Conservation (phyloP, 495 filamentous ascomycete species). For the Amniculicola lignicola region DNA sequence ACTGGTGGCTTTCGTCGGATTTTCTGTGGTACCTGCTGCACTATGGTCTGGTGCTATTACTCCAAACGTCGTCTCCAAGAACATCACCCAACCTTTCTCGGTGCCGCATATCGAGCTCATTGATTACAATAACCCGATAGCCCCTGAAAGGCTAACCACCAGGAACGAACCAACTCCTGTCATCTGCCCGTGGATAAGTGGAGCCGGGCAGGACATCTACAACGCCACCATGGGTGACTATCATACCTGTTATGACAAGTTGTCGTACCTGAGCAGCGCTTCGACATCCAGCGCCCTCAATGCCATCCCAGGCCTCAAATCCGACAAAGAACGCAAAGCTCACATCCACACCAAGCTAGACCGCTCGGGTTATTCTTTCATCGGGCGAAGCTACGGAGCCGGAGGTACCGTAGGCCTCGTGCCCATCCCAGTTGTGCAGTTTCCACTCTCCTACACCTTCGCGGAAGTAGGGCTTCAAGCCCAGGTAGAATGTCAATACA, state of each 20-base stretch:
- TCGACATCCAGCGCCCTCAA: background rate
- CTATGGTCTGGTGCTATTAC: background rate
- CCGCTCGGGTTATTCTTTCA: slow-evolving; percentile 3
- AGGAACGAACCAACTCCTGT: too few species aligned
- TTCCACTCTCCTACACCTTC: background rate
- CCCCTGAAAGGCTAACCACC: background rate
- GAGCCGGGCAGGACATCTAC: background rate
- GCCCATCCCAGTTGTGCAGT: background rate
- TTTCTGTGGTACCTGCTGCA: slow-evolving; percentile 1
- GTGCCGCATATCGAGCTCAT: background rate
- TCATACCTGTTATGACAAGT: background rate
- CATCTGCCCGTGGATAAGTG: background rate
- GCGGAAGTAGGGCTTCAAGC: background rate
- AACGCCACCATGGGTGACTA: background rate
- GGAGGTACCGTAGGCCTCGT: background rate
- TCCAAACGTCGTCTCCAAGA: slow-evolving; percentile 3
- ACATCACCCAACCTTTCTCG: background rate
- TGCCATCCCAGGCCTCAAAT: background rate
- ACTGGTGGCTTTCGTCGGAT: background rate
- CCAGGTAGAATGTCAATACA: background rate
- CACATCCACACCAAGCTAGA: background rate
- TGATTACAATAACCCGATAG: background rate
- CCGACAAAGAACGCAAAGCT: background rate
- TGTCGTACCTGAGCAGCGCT: background rate
- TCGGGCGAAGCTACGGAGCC: slow-evolving; percentile 1